Evolutionary conservation across 331 rosid genomes (phyloP).

Genomic region (Erythrophleum ivorense): DNA sequence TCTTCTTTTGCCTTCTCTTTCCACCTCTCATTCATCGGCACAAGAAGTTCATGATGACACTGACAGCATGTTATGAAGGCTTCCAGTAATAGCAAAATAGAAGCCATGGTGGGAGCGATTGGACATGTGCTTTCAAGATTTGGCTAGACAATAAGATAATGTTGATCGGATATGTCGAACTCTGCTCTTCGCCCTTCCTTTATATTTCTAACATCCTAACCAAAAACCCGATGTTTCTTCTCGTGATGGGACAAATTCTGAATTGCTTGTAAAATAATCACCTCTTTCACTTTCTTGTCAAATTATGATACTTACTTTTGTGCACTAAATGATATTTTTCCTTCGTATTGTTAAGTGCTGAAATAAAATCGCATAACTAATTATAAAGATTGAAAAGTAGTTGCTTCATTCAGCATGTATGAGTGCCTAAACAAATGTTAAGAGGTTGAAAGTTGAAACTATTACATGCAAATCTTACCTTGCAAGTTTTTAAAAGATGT

Average conservation of each 20-base stretch:
- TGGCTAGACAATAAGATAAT: neutral
- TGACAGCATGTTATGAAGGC: neutral
- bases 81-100: slow-evolving; percentile 17
- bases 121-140: slow-evolving; percentile 13
- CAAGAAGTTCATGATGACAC: neutral
- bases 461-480: slow-evolving; percentile 29
- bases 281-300: neutral
- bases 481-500: neutral
- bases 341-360: neutral
- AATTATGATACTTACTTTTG: too few species aligned
- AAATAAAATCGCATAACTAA: neutral
- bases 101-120: neutral
- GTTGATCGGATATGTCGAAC: neutral
- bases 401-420: slow-evolving; percentile 27
- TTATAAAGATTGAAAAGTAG: slow-evolving; percentile 8
- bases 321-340: neutral
- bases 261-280: neutral
- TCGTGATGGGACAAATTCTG: neutral
- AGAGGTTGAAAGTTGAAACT: slow-evolving; percentile 14
- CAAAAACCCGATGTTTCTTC: slow-evolving; percentile 7
- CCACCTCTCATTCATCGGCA: neutral
- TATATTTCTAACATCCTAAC: neutral
- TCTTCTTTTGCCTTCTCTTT: neutral
- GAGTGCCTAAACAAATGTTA: slow-evolving; percentile 30
- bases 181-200: neutral